Evolutionary conservation across 2,329 filamentous ascomycete genomes (phyloP).

Genomic region (Chaetoscypha palmicola): DNA sequence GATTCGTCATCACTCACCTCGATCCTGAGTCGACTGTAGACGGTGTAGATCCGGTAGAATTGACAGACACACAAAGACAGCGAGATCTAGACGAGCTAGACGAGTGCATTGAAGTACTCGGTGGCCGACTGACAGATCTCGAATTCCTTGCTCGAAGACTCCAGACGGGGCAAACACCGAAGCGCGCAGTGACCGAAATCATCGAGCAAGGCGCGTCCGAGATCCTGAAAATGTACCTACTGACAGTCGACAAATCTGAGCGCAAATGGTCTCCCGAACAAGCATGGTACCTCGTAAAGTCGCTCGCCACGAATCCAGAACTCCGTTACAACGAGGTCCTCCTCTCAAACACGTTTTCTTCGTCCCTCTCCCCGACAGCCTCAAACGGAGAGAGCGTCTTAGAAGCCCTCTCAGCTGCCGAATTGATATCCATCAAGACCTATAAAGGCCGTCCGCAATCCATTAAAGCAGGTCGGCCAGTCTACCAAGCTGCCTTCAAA

Average conservation of each 20-base stretch:
- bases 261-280: slow-evolving; percentile 75
- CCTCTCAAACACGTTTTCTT: slow-evolving; percentile 66
- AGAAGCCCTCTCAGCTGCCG: slow-evolving; percentile 73
- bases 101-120: slow-evolving; percentile 70
- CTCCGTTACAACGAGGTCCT: slow-evolving; percentile 83
- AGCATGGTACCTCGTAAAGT: slow-evolving; percentile 82
- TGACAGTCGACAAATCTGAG: slow-evolving; percentile 43
- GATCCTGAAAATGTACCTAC: slow-evolving; percentile 86
- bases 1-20: slow-evolving; percentile 80
- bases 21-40: slow-evolving; percentile 35
- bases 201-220: slow-evolving; percentile 83
- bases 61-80: slow-evolving; percentile 25
- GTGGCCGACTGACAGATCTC: slow-evolving; percentile 89
- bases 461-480: slow-evolving; percentile 75
- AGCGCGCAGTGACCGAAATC: slow-evolving; percentile 77
- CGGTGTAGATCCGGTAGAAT: slow-evolving; percentile 20
- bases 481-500: slow-evolving; percentile 78
- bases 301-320: slow-evolving; percentile 59
- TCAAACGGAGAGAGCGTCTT: slow-evolving; percentile 66
- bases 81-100: slow-evolving; percentile 66
- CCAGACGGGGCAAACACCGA: slow-evolving; percentile 76
- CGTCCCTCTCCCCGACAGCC: slow-evolving; percentile 40
- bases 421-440: slow-evolving; percentile 72
- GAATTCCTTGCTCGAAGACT: slow-evolving; percentile 90
- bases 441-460: slow-evolving; percentile 68